A percentile compares a stretch with the other conserved stretches of the same genome.
Evolutionary conservation across 768 basidiomycete genomes (phyloP).

Genomic region (Tylopilus vinaceipallidus): DNA sequence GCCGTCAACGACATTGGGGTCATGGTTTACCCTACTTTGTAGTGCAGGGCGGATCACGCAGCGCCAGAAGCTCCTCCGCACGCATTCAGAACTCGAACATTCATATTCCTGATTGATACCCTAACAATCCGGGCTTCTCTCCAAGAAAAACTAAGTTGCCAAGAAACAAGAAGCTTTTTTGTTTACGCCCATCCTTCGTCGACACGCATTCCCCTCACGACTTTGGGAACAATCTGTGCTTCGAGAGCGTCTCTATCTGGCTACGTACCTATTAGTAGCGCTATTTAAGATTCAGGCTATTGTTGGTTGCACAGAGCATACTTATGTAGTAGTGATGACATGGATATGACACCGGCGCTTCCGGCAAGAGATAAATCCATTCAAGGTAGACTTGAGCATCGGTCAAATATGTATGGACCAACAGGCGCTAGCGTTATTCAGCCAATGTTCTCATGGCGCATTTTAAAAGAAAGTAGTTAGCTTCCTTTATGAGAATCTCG

Average conservation of each 20-base stretch:
- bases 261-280: no score
- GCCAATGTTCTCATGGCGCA: background rate
- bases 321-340: background rate
- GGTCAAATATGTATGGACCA: background rate
- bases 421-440: background rate
- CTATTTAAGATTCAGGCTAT: background rate
- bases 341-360: background rate
- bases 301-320: background rate
- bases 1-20: constrained; percentile 2
- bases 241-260: background rate
- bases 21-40: constrained; percentile 8
- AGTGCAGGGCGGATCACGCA: constrained; percentile 7
- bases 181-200: background rate
- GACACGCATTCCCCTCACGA: background rate
- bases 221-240: background rate
- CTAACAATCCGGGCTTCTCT: constrained; percentile 5
- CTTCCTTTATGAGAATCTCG: background rate
- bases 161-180: background rate
- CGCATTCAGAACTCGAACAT: constrained; percentile 2
- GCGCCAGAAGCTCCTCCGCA: constrained; percentile 5
- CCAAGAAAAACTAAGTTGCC: background rate
- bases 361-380: background rate
- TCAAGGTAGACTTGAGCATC: background rate
- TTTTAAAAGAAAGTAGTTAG: background rate
- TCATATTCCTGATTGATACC: constrained; percentile 13